phyloP scores from a whole-genome alignment of 1,284 basidiomycete species.

The Leccinum griseonigrum region DNA sequence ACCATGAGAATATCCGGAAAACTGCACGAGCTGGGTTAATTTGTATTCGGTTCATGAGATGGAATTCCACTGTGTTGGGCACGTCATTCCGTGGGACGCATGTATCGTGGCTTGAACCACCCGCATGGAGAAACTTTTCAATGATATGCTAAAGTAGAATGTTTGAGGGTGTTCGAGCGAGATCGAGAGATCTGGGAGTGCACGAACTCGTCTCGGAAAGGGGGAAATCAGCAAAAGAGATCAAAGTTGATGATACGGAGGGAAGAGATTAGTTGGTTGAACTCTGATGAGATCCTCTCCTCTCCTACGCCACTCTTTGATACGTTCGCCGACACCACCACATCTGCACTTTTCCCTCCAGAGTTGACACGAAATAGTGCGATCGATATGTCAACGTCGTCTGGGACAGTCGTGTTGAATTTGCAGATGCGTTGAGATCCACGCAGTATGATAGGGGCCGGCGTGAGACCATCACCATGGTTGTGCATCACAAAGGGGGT shows the following conservation, averaged over 20 bases:
- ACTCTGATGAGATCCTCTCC: conserved; percentile 44
- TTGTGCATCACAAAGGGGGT: conserved; percentile 35
- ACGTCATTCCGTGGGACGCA: neutral
- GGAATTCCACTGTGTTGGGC: conserved; percentile 6
- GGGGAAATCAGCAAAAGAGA: conserved; percentile 60
- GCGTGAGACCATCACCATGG: conserved; percentile 47
- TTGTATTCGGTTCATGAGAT: conserved; percentile 3
- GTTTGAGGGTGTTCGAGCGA: neutral
- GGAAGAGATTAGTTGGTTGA: conserved; percentile 55
- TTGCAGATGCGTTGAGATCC: conserved; percentile 77
- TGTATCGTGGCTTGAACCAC: neutral
- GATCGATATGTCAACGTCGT: conserved; percentile 77
- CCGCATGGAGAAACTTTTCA: neutral
- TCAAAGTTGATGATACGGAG: conserved; percentile 70
- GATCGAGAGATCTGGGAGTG: conserved; percentile 1
- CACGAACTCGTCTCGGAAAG: neutral
- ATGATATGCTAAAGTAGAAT: neutral
- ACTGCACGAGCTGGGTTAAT: neutral
- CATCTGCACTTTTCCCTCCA: conserved; percentile 62
- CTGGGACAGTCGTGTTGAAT: conserved; percentile 57
- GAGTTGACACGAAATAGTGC: conserved; percentile 74
- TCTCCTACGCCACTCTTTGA: conserved; percentile 48
- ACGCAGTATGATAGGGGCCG: conserved; percentile 58
- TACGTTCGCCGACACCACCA: conserved; percentile 82
- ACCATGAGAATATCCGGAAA: conserved; percentile 11